Percentiles rank a stretch among this genome's conserved stretches.
Evolutionary conservation across 2,329 filamentous ascomycete genomes (phyloP).

Genomic region (Pestalotiopsis sp.): DNA sequence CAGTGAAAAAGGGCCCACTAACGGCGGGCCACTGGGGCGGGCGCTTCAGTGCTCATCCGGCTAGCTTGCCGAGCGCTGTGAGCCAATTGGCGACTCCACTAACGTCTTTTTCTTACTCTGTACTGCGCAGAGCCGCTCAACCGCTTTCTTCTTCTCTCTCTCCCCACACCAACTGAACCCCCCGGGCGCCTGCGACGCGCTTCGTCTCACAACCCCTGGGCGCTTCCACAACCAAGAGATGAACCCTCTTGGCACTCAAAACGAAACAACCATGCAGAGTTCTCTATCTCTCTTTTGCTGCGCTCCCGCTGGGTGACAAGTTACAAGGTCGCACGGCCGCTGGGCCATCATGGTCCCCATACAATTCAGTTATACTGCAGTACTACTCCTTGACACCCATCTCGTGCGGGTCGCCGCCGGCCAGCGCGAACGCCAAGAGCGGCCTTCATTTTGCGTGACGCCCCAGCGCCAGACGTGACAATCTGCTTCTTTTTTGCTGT

Average conservation of each 20-base stretch:
- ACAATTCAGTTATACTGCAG: background rate
- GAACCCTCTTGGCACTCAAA: slow-evolving; percentile 13
- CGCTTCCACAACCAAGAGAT: background rate
- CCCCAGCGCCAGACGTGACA: background rate
- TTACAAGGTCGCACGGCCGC: background rate
- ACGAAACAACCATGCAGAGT: slow-evolving; percentile 5
- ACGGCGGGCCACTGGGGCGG: background rate
- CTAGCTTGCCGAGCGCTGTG: slow-evolving; percentile 1
- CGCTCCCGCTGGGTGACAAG: background rate
- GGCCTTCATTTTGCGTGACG: background rate
- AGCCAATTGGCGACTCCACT: slow-evolving; percentile 9
- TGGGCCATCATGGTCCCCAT: background rate
- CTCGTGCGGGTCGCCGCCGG: background rate
- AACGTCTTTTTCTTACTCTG: background rate
- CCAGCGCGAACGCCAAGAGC: slow-evolving; percentile 3
- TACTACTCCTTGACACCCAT: background rate
- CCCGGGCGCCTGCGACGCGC: slow-evolving; percentile 4
- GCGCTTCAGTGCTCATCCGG: background rate
- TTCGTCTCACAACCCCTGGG: slow-evolving; percentile 8
- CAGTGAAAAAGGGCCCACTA: background rate
- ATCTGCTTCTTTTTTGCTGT: background rate
- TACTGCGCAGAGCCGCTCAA: background rate
- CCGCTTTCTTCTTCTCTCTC: background rate
- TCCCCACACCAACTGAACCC: background rate
- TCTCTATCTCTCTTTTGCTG: background rate